phyloP scores from a whole-genome alignment of 306 rosid species.

The Quillaja saponaria region DNA sequence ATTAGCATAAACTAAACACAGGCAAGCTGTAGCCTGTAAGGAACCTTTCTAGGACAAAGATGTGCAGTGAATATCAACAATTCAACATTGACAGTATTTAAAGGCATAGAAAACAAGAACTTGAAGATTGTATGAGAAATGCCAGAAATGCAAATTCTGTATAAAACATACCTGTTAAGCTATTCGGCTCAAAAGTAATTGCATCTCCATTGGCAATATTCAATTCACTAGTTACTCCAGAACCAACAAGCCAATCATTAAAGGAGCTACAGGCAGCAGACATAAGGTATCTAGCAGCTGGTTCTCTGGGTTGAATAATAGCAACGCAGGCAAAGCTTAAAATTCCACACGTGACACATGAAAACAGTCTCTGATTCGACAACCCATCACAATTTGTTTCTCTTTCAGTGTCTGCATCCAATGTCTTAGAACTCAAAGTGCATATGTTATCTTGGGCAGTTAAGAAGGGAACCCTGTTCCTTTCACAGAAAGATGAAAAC shows the following conservation, averaged over 20 bases:
- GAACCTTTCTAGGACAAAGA: constrained; percentile 7
- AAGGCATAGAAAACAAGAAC: constrained; percentile 9
- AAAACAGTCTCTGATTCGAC: constrained; percentile 87
- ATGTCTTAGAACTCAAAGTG: constrained; percentile 50
- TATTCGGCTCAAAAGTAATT: constrained; percentile 39
- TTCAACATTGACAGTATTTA: constrained; percentile 22
- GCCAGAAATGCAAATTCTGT: constrained; percentile 12
- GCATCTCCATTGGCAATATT: constrained; percentile 40
- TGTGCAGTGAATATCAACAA: constrained; percentile 15
- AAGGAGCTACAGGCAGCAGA: constrained; percentile 90
- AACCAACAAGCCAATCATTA: constrained; percentile 76
- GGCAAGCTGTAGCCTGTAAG: constrained; percentile 9
- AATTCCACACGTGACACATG: constrained; percentile 95
- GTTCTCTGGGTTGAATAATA: constrained; percentile 81
- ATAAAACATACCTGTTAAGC: constrained; percentile 54
- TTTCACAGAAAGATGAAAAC: constrained; percentile 48
- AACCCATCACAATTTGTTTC: constrained; percentile 54
- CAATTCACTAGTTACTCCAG: constrained; percentile 50
- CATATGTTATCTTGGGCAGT: constrained; percentile 37
- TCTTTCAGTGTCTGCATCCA: constrained; percentile 38
- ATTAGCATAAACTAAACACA: constrained; percentile 15
- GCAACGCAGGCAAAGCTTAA: constrained; percentile 94
- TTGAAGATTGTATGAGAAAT: constrained; percentile 23
- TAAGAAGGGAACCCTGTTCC: constrained; percentile 47
- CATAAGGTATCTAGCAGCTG: constrained; percentile 86